Evolutionary conservation across 169 alveolate species (phyloP).

Genomic region (Eimeria praecox): DNA sequence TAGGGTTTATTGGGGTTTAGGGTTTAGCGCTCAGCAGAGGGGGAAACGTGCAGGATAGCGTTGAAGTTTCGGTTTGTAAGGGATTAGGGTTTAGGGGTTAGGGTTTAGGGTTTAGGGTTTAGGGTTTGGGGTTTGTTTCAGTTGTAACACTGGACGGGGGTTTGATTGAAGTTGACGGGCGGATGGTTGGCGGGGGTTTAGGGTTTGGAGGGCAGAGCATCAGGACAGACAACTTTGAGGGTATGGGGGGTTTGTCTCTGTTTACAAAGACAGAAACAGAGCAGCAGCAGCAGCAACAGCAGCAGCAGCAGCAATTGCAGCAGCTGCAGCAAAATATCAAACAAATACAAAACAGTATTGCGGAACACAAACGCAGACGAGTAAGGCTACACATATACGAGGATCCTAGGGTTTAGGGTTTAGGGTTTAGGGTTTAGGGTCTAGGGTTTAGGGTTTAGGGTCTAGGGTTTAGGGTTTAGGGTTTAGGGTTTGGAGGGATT

Average conservation of each 20-base stretch:
- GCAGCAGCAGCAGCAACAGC: neutral
- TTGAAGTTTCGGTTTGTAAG: neutral
- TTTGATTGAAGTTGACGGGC: constrained; percentile 66
- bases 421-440: constrained; percentile 50
- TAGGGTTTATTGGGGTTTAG: neutral
- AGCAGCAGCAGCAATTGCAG: constrained; percentile 57
- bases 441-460: neutral
- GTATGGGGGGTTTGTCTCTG: neutral
- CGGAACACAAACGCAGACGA: neutral
- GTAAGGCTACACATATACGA: neutral
- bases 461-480: too few species aligned
- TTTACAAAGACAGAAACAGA: neutral
- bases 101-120: constrained; percentile 44
- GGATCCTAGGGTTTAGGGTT: constrained; percentile 33
- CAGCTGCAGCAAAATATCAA: constrained; percentile 37
- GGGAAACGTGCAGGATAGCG: neutral
- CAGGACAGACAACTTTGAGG: neutral
- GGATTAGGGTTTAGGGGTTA: neutral
- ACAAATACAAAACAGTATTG: neutral
- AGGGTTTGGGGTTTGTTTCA: constrained; percentile 40
- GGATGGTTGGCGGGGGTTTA: constrained; percentile 63
- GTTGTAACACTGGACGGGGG: constrained; percentile 77
- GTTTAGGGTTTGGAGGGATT: too few species aligned
- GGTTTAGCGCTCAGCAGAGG: constrained; percentile 5
- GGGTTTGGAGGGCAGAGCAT: constrained; percentile 44